Evolutionary conservation across 345 rosid genomes (phyloP).

Genomic region (Hypericum androsaemum): DNA sequence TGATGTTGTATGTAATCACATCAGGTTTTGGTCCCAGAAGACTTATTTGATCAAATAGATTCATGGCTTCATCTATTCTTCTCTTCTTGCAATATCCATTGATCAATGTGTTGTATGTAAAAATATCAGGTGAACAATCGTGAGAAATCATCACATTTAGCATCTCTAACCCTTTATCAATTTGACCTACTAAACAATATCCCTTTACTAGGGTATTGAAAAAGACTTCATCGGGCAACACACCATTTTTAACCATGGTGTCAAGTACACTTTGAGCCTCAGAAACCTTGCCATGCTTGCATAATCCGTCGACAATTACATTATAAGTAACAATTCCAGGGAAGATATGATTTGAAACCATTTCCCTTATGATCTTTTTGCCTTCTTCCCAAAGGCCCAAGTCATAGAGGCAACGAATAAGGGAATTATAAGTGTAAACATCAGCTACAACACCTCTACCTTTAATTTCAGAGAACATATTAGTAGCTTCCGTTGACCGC

Average conservation of each 20-base stretch:
- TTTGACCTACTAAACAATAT: neutral
- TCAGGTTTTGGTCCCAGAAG: neutral
- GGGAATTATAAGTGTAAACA: slow-evolving; percentile 20
- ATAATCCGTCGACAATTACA: neutral
- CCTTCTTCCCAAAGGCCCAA: neutral
- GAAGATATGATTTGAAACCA: neutral
- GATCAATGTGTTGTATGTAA: neutral
- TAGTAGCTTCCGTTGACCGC: slow-evolving; percentile 13
- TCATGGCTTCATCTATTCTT: slow-evolving; percentile 3
- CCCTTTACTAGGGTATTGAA: no score
- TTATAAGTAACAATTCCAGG: neutral
- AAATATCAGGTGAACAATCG: neutral
- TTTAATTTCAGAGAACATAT: slow-evolving; percentile 17
- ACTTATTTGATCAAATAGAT: neutral
- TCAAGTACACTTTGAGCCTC: slow-evolving; percentile 5
- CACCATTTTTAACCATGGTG: neutral
- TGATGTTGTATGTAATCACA: neutral
- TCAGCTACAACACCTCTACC: slow-evolving; percentile 14
- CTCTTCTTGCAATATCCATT: slow-evolving; percentile 5
- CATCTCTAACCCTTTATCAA: no score
- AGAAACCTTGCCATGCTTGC: neutral
- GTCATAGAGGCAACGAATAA: slow-evolving; percentile 10
- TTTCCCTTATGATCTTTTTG: neutral
- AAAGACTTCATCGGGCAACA: neutral
- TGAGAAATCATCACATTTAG: neutral